Conservation (phyloP, 148 eudicot species). For the Mesembryanthemum crystallinum region DNA sequence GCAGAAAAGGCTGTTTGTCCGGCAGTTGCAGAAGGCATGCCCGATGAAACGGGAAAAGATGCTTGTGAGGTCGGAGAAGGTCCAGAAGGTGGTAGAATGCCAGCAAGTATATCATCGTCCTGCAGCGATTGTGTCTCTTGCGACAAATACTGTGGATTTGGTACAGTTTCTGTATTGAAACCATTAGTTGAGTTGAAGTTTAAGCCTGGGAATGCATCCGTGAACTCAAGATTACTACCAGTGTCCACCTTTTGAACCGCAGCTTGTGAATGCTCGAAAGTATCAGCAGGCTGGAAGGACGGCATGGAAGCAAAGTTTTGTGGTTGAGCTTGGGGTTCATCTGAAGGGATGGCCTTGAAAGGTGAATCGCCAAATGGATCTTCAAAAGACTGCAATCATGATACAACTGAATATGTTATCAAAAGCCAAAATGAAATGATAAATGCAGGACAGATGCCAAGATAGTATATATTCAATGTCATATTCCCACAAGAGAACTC, state of each 20-base stretch:
- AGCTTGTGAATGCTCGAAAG: slow-evolving; percentile 35
- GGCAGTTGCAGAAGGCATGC: slow-evolving; percentile 25
- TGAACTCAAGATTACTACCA: slow-evolving; percentile 31
- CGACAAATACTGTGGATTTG: slow-evolving; percentile 29
- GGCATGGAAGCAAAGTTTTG: slow-evolving; percentile 37
- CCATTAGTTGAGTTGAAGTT: slow-evolving; percentile 15
- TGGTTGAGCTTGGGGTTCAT: slow-evolving; percentile 39
- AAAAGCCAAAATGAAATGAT: neutral
- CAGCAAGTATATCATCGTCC: slow-evolving; percentile 66
- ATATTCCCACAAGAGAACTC: neutral
- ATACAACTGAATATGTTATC: neutral
- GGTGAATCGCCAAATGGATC: slow-evolving; percentile 97
- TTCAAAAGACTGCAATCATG: slow-evolving; percentile 66
- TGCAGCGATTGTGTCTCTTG: slow-evolving; percentile 32
- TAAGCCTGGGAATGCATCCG: slow-evolving; percentile 35
- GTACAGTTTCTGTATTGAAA: slow-evolving; percentile 28
- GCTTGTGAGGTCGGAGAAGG: slow-evolving; percentile 32
- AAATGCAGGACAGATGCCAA: neutral
- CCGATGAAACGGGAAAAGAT: slow-evolving; percentile 24
- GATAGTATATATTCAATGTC: neutral
- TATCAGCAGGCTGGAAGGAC: slow-evolving; percentile 36
- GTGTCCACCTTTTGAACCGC: slow-evolving; percentile 33
- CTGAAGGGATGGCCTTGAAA: slow-evolving; percentile 67
- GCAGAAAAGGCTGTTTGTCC: slow-evolving; percentile 16
- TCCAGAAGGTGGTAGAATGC: slow-evolving; percentile 68